A percentile compares a stretch with the other conserved stretches of the same genome.
phyloP scores from a whole-genome alignment of 306 rosid genomes.

The Parietaria judaica region DNA sequence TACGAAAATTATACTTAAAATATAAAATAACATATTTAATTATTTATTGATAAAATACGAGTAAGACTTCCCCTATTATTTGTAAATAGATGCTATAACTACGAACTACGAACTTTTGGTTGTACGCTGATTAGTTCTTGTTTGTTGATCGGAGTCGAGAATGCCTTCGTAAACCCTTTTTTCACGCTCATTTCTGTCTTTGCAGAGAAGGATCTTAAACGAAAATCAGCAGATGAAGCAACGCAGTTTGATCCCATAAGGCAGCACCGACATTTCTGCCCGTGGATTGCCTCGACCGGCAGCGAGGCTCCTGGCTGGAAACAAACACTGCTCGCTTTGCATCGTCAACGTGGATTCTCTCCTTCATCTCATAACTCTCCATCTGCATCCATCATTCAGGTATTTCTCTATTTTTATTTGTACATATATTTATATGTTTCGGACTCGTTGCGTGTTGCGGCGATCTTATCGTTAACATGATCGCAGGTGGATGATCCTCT shows the following conservation, averaged over 20 bases:
- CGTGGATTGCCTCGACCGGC: slow-evolving; percentile 68
- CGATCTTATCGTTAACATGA: not conserved
- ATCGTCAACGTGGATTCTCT: slow-evolving; percentile 37
- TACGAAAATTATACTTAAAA: too few relatives aligned
- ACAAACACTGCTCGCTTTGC: slow-evolving; percentile 69
- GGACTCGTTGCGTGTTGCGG: too few relatives aligned
- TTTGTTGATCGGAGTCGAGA: too few relatives aligned
- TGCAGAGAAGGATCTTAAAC: slow-evolving; percentile 43
- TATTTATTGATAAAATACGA: too few relatives aligned
- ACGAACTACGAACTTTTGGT: too few relatives aligned
- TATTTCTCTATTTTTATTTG: slow-evolving; percentile 30
- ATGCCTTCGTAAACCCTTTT: too few relatives aligned
- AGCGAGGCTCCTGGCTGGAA: slow-evolving; percentile 77
- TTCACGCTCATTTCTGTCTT: slow-evolving; percentile 11
- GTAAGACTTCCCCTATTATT: too few relatives aligned
- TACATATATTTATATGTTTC: slow-evolving; percentile 1
- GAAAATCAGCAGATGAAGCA: slow-evolving; percentile 23
- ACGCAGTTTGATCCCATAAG: slow-evolving; percentile 79
- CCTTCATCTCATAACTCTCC: slow-evolving; percentile 41
- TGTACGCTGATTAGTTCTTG: too few relatives aligned
- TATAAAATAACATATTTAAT: too few relatives aligned
- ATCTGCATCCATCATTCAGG: slow-evolving; percentile 52
- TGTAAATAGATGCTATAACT: too few relatives aligned
- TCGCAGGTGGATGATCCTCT: slow-evolving; percentile 89
- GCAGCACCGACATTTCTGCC: slow-evolving; percentile 94